These are phyloP conservation scores for Scheffersomyces segobiensis DNA, from an alignment of 1,139 yeast species.

Conservation along the genomic window DNA sequence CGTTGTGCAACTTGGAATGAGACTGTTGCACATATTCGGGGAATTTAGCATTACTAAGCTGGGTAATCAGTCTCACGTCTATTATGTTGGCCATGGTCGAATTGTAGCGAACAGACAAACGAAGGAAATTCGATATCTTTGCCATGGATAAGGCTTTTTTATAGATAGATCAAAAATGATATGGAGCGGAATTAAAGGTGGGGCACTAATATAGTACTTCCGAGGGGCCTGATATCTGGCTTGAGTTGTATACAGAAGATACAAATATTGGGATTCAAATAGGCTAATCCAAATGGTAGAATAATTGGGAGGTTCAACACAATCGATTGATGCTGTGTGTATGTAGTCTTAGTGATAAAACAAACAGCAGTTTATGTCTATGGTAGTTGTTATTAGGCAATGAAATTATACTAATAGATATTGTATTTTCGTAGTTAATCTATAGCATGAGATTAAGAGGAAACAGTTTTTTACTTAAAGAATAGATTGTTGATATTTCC, in stretches of 20 bases:
- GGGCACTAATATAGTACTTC: not conserved
- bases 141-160: not conserved
- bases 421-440: not conserved
- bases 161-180: not conserved
- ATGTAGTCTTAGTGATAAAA: not conserved
- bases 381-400: not conserved
- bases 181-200: not conserved
- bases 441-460: not conserved
- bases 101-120: not conserved
- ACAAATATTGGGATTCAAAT: not conserved
- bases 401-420: no score
- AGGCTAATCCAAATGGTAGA: not conserved
- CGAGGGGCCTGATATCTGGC: not conserved
- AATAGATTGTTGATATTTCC: not conserved
- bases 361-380: not conserved
- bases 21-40: slow-evolving; percentile 48
- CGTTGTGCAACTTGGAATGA: slow-evolving; percentile 48
- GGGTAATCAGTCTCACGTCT: slow-evolving; percentile 8
- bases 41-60: slow-evolving; percentile 10
- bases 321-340: not conserved
- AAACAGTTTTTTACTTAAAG: no score
- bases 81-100: not conserved
- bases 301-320: not conserved
- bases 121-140: not conserved
- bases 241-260: not conserved